A percentile compares a stretch with the other conserved stretches of the same genome.
Evolutionary conservation across 257 asterid genomes (phyloP).

Genomic region (Nicotiana undulata): DNA sequence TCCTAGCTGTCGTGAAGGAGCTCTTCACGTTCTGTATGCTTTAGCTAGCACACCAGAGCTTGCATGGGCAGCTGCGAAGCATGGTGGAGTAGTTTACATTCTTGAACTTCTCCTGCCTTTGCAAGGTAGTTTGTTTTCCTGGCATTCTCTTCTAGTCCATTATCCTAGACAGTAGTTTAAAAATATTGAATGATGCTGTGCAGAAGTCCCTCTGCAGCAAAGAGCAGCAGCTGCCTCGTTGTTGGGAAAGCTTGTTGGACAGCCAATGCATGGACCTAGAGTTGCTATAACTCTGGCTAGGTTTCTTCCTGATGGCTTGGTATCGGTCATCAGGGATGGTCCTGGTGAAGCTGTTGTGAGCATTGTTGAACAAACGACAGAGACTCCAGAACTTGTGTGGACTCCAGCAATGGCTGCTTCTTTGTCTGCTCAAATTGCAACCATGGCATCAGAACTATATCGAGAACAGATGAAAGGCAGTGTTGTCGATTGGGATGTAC

Average conservation of each 20-base stretch:
- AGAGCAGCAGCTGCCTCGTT: slow-evolving; percentile 95
- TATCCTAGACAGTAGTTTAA: slow-evolving; percentile 6
- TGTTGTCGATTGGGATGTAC: slow-evolving; percentile 95
- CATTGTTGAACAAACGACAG: slow-evolving; percentile 91
- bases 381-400: slow-evolving; percentile 99
- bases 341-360: slow-evolving; percentile 97
- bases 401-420: slow-evolving; percentile 99
- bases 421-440: slow-evolving; percentile 85
- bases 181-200: slow-evolving; percentile 26
- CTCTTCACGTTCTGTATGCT: slow-evolving; percentile 91
- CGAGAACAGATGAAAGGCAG: slow-evolving; percentile 89
- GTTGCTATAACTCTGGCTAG: slow-evolving; percentile 91
- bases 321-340: slow-evolving; percentile 88
- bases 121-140: slow-evolving; percentile 44
- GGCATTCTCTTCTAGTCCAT: not conserved
- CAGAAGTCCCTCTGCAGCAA: slow-evolving; percentile 92
- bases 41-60: slow-evolving; percentile 97
- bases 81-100: slow-evolving; percentile 97
- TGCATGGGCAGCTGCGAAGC: slow-evolving; percentile 99
- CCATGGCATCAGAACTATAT: slow-evolving; percentile 88
- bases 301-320: slow-evolving; percentile 95
- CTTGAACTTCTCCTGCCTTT: slow-evolving; percentile 90
- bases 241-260: slow-evolving; percentile 89
- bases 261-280: slow-evolving; percentile 99
- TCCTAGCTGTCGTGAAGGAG: slow-evolving; percentile 95